These are phyloP conservation scores for Hymenoscyphus salicellus DNA, from an alignment of 2,329 filamentous ascomycete species.

Conservation along the genomic window DNA sequence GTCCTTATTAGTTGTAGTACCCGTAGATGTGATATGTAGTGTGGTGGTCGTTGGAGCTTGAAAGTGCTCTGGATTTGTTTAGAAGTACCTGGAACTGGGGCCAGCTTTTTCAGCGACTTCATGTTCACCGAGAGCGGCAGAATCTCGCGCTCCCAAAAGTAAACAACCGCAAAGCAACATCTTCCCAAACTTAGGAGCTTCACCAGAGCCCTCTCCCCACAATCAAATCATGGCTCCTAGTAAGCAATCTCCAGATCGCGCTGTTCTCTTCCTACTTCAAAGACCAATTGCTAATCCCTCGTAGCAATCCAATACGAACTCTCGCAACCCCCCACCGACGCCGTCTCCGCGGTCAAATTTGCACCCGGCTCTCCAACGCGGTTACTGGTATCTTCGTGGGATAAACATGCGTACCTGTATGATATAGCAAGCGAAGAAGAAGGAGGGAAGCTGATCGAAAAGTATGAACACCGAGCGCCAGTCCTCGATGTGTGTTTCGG, in stretches of 20 bases:
- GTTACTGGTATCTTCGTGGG: conserved; percentile 92
- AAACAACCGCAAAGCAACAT: conserved; percentile 4
- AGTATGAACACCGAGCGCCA: conserved; percentile 77
- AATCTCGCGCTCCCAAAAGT: conserved; percentile 6
- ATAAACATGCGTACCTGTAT: conserved; percentile 87
- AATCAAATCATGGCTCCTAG: conserved; percentile 41
- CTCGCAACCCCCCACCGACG: conserved; percentile 76
- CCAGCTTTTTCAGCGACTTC: background rate
- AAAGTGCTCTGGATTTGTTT: background rate
- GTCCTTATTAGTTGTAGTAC: background rate
- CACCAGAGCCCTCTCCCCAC: background rate
- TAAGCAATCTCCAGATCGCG: conserved; percentile 29
- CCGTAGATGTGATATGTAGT: background rate
- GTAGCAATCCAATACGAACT: conserved; percentile 76
- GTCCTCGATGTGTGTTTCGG: conserved; percentile 93
- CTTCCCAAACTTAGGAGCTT: background rate
- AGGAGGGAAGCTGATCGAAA: conserved; percentile 60
- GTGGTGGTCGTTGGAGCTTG: background rate
- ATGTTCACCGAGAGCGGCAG: conserved; percentile 1
- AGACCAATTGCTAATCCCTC: conserved; percentile 4
- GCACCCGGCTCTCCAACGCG: conserved; percentile 71
- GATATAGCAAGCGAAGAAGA: conserved; percentile 60
- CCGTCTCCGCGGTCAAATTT: conserved; percentile 83
- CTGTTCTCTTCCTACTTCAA: conserved; percentile 9
- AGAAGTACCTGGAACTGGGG: background rate